Base-by-base conservation (phyloP, 768 basidiomycete species). In the Termitomyces sp. region DNA sequence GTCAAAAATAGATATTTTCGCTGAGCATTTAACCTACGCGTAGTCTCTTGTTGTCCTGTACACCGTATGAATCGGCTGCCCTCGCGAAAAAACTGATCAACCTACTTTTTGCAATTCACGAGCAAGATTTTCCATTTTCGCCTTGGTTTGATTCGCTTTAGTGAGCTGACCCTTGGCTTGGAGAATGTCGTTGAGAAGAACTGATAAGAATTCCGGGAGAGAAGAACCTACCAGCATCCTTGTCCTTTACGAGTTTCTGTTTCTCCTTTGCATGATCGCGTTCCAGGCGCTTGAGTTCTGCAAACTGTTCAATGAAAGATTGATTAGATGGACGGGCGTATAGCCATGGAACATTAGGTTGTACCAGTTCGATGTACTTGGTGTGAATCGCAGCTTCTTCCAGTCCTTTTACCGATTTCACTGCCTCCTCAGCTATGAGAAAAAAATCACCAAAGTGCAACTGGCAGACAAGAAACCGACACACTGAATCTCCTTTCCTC, bases 191-290 rank as follows among this genome's bases (percentile, higher is more conserved):
- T 24, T 42, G 29, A 24, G n/a, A 24, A 18, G 34, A 39, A 43
- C 7, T 14, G 31, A 20, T 20, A 24, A 34, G 20, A 5, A 9
- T 41, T 18, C 12, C 12, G 8, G 48, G 31, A 43, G 50, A 32
- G n/a, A 59, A 39, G 34, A 31, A 27, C 43, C 70, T 74, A 91
- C 90, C 90, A 62, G 90, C 84, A 73, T 94, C 92, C 75, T 93
- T 93, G 77, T 94, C 92, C 74, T 94, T 94, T 49, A 83, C 78
- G 31, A 94, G 77, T 67, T 94, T 94, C 76, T 94, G 92, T 71
- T 90, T 93, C 77, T 94, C 92, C 73, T 91, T 94, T 41, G 91
- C 86, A 65, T 93, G 88, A 67, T 93, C 92, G 61, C 92, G 82
- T 72, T 94, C 92, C 67, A 90, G 71, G 52, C 90, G 81, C 69